phyloP scores from a whole-genome alignment of 2,329 filamentous ascomycete genomes.

The Colletotrichum karsti region DNA sequence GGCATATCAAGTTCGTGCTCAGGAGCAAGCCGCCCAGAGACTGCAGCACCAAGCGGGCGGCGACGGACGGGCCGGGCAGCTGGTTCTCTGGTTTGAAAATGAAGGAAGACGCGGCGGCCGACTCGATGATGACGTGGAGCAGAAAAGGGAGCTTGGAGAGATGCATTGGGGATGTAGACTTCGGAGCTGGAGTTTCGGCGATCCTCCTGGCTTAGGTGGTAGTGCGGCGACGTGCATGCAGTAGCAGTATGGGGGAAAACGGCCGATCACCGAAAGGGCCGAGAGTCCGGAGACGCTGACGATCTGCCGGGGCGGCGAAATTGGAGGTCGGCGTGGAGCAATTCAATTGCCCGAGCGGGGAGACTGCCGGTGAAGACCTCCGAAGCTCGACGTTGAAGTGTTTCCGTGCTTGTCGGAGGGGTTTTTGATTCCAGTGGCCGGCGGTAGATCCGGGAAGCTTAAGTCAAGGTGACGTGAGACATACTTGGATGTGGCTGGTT shows the following conservation, averaged over 20 bases:
- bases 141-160: conserved; percentile 43
- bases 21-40: conserved; percentile 58
- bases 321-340: conserved; percentile 15
- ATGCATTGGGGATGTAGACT: conserved; percentile 34
- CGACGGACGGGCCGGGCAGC: conserved; percentile 47
- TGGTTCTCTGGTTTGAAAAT: conserved; percentile 51
- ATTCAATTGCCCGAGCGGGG: conserved; percentile 11
- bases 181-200: too few relatives aligned
- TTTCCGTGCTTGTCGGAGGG: neutral
- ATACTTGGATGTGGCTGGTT: too few relatives aligned
- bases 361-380: neutral
- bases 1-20: conserved; percentile 52
- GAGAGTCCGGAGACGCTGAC: neutral
- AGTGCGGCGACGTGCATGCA: too few relatives aligned
- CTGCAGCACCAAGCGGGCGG: conserved; percentile 52
- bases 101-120: conserved; percentile 55
- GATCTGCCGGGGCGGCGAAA: neutral
- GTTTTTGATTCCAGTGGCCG: neutral
- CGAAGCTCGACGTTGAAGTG: neutral
- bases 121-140: conserved; percentile 48
- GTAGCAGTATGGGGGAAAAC: too few relatives aligned
- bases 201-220: too few relatives aligned
- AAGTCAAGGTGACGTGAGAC: too few relatives aligned
- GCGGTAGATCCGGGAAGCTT: neutral
- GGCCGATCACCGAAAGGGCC: neutral